Evolutionary conservation across 2,329 filamentous ascomycete species (phyloP), one percentile per base, ranked within the genome.

Genomic region (Bipolaris cookei): DNA sequence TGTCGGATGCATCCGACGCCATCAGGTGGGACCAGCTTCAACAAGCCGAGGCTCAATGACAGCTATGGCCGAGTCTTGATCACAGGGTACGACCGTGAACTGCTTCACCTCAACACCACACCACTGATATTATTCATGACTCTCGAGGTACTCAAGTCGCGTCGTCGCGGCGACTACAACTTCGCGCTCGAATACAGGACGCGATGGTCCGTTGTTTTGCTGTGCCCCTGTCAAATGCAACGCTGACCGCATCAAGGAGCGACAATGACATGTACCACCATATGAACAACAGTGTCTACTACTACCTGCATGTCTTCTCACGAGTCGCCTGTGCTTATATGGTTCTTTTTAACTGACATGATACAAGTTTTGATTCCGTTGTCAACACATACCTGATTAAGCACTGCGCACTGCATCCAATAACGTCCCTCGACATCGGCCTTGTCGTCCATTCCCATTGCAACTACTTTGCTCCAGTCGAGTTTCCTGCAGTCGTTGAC

Each of bases 241-340:
- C 35, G 34, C 62, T 69, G 25, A 69, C 63, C 32, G 21, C 39
- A 23, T 11, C 41, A 32, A 53, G 91, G 91, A 88, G 86, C 75
- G 92, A 97, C 77, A 96, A 96, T 73, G 92, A 97, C 79, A 95
- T 96, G 90, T 97, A 95, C 77, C 84, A 91, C 59, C 94, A 98
- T 74, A 87, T 96, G 82, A 97, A 97, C 79, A 97, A 96, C 73
- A 90, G 88, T 38, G 84, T 95, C 51, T 97, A 97, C 77, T 90
- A 90, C 68, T 89, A 90, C 61, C 83, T 96, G 83, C 88, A 76
- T 72, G 81, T 65, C 16, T 18, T 10, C 2, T 32, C 5, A 5
- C 13, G 1, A 8, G 14, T 46, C n/a, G 47, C 18, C 18, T 14
- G 35, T 42, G 25, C 5, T 30, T 10, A 14, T 3, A 8, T n/a